phyloP scores from a whole-genome alignment of 306 rosid genomes.

The Rosa lucieae region DNA sequence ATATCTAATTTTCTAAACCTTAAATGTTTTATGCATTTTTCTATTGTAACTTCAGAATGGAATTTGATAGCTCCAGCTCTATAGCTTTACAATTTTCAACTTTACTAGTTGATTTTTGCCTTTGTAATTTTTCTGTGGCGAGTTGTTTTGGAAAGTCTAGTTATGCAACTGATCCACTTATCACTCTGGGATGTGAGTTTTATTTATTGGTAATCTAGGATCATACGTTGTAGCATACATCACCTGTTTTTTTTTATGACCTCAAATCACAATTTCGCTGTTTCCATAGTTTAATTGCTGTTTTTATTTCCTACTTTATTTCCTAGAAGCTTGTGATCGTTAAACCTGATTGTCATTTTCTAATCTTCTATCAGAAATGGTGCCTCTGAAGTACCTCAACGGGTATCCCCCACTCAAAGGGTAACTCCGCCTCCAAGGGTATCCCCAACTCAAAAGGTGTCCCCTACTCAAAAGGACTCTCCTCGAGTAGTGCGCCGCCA shows the following conservation, averaged over 20 bases:
- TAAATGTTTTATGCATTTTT: neutral
- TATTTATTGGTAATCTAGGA: neutral
- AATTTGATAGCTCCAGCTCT: neutral
- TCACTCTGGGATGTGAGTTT: neutral
- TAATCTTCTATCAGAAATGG: conserved; percentile 51
- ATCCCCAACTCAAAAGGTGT: conserved; percentile 72
- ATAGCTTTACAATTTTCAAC: neutral
- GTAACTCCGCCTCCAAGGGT: conserved; percentile 13
- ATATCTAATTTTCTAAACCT: neutral
- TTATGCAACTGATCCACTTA: neutral
- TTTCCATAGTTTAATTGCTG: neutral
- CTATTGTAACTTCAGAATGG: neutral
- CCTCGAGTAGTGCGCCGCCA: conserved; percentile 71
- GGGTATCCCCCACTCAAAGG: conserved; percentile 52
- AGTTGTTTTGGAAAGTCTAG: neutral
- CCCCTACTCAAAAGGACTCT: conserved; percentile 75
- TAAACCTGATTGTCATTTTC: conserved; percentile 17
- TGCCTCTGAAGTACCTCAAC: conserved; percentile 70
- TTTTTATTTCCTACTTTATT: neutral
- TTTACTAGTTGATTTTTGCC: neutral
- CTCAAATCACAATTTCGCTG: neutral
- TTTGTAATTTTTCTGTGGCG: neutral
- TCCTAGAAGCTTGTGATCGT: conserved; percentile 13
- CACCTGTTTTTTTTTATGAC: neutral
- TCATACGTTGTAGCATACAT: neutral